These are phyloP conservation scores for Sindora glabra DNA, from an alignment of 306 rosid genomes.

Conservation along the genomic window DNA sequence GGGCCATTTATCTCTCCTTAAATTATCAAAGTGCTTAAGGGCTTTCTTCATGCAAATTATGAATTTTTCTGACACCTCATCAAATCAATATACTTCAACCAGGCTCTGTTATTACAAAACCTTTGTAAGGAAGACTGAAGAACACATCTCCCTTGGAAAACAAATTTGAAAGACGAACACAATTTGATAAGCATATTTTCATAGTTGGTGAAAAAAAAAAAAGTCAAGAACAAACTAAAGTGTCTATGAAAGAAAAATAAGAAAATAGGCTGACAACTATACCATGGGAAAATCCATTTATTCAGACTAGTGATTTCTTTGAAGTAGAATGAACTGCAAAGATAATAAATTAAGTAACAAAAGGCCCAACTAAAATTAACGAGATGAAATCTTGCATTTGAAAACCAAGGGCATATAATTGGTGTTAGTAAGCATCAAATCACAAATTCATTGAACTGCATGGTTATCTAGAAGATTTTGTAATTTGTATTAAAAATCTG, in stretches of 20 bases:
- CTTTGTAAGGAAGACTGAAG: neutral
- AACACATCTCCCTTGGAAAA: neutral
- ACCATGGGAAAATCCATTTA: too few relatives aligned
- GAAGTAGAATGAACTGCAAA: neutral
- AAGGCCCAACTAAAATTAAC: neutral
- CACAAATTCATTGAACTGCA: neutral
- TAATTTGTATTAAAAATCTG: neutral
- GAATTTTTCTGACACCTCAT: slow-evolving; percentile 3
- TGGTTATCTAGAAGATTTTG: neutral
- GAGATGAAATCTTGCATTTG: neutral
- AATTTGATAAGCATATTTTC: slow-evolving; percentile 7
- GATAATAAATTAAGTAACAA: neutral
- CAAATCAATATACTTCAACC: neutral
- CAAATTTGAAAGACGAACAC: neutral
- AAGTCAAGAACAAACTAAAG: neutral
- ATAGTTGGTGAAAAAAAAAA: slow-evolving; percentile 3
- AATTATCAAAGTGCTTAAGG: neutral
- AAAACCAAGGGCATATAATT: neutral
- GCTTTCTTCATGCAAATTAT: neutral
- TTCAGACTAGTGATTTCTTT: too few relatives aligned
- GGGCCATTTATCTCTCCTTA: too few relatives aligned
- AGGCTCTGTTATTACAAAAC: neutral
- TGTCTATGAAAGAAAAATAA: neutral
- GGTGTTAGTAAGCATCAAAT: neutral
- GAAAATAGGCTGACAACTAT: too few relatives aligned